phyloP scores from a whole-genome alignment of 1,284 basidiomycete species.

The Binderoboletus segoi region DNA sequence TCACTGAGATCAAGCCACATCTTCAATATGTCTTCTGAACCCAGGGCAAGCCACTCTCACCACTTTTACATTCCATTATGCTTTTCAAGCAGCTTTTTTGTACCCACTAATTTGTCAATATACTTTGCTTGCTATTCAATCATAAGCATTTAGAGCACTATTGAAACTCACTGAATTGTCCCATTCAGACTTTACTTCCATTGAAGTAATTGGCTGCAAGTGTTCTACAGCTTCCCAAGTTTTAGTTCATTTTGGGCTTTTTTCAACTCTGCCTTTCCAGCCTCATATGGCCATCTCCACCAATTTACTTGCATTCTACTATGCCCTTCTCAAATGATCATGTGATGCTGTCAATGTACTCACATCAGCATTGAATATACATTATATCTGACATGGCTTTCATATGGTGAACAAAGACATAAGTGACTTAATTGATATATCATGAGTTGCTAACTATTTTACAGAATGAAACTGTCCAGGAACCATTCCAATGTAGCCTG shows the following conservation, averaged over 20 bases:
- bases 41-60: no score
- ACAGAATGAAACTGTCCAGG: background rate
- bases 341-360: background rate
- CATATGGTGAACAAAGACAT: background rate
- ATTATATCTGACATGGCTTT: background rate
- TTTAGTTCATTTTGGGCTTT: background rate
- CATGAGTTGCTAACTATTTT: background rate
- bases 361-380: background rate
- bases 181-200: background rate
- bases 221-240: background rate
- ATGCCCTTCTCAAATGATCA: background rate
- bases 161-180: background rate
- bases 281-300: background rate
- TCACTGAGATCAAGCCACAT: no score
- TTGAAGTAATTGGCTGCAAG: background rate
- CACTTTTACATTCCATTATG: no score
- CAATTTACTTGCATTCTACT: background rate
- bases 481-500: background rate
- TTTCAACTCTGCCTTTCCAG: background rate
- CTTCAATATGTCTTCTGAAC: no score
- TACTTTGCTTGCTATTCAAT: background rate
- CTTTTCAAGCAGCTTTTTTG: no score
- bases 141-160: background rate
- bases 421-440: background rate
- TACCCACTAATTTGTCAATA: background rate